Evolutionary conservation across 2,329 filamentous ascomycete species (phyloP).

Genomic region (Diaporthe sp.): DNA sequence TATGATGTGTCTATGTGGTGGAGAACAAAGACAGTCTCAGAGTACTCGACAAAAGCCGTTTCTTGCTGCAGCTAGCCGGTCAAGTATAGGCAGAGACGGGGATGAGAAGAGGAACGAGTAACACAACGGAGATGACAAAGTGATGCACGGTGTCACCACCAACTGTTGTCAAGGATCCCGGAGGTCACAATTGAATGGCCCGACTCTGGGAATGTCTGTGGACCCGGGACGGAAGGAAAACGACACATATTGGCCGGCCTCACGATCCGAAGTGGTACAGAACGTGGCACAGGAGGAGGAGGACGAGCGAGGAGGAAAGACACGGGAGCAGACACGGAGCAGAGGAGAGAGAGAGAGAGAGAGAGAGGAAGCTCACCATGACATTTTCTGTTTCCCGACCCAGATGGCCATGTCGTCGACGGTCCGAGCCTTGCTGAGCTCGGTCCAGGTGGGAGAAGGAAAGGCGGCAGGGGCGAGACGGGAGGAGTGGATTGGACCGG

Average conservation of each 20-base stretch:
- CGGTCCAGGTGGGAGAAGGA: constrained; percentile 14
- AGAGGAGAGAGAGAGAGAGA: neutral
- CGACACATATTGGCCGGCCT: neutral
- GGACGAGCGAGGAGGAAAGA: neutral
- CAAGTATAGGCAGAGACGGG: neutral
- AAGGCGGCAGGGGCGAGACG: neutral
- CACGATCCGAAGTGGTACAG: neutral
- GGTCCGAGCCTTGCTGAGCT: constrained; percentile 27
- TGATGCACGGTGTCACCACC: constrained; percentile 3
- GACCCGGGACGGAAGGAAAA: neutral
- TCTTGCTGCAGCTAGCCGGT: constrained; percentile 19
- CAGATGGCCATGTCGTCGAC: constrained; percentile 34
- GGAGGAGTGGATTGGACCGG: neutral
- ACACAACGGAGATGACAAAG: neutral
- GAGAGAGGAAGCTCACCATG: constrained; percentile 28
- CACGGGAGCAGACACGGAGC: neutral
- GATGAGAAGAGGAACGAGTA: neutral
- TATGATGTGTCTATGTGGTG: too few species aligned
- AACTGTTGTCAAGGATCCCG: neutral
- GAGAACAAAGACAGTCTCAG: neutral
- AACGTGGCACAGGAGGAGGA: neutral
- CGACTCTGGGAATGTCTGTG: neutral
- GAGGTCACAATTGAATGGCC: neutral
- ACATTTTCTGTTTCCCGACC: constrained; percentile 37
- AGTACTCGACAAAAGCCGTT: neutral